A percentile compares a stretch with the other conserved stretches of the same genome.
phyloP scores from a whole-genome alignment of 768 basidiomycete species.

The Mycena vitilis region DNA sequence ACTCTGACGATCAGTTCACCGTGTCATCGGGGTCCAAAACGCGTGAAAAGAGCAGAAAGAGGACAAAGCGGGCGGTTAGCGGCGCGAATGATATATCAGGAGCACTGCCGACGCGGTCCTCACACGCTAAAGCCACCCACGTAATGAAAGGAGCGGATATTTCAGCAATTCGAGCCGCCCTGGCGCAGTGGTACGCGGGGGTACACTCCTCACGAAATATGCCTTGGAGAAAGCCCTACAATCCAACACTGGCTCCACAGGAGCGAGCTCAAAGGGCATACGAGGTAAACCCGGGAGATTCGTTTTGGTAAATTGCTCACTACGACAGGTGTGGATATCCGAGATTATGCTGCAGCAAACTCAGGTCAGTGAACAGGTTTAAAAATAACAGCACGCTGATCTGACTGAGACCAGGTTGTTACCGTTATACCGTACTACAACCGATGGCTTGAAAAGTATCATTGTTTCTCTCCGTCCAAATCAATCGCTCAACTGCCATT shows the following conservation, averaged over 20 bases:
- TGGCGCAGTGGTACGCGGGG: constrained; percentile 78
- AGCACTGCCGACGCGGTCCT: constrained; percentile 24
- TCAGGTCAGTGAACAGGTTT: constrained; percentile 50
- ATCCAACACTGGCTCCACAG: constrained; percentile 61
- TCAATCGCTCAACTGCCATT: constrained; percentile 23
- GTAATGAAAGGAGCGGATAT: constrained; percentile 51
- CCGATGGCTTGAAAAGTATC: constrained; percentile 85
- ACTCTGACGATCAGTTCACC: constrained; percentile 28
- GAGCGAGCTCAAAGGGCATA: constrained; percentile 89
- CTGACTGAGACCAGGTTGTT: constrained; percentile 53
- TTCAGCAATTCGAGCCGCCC: constrained; percentile 55
- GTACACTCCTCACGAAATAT: constrained; percentile 80
- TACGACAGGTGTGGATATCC: constrained; percentile 81
- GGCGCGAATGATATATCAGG: constrained; percentile 28
- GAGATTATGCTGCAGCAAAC: constrained; percentile 99
- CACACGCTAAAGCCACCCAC: constrained; percentile 64
- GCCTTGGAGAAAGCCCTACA: constrained; percentile 90
- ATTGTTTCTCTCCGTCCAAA: constrained; percentile 26
- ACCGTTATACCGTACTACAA: constrained; percentile 96
- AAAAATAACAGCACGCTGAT: no score
- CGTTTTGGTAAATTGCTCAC: neutral
- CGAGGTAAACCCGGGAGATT: constrained; percentile 64
- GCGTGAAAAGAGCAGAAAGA: constrained; percentile 29
- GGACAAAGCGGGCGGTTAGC: constrained; percentile 24
- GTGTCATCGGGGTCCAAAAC: constrained; percentile 21